Evolutionary conservation across 148 eudicot species (phyloP).

Genomic region (Simmondsia chinensis): DNA sequence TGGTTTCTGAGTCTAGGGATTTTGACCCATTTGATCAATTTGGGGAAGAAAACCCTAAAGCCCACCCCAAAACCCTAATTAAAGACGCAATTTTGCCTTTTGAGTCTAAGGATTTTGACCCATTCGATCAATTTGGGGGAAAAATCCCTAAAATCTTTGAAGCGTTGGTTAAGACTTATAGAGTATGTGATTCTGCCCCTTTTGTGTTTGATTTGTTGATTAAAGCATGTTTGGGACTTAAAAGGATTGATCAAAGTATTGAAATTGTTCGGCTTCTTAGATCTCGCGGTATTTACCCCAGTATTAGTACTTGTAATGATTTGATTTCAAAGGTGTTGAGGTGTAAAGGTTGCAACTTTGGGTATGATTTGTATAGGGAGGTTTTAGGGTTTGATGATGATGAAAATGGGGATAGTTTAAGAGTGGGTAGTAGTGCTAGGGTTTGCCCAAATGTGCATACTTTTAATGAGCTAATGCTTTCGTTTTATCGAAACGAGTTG

Average conservation of each 20-base stretch:
- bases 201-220: conserved; percentile 71
- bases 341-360: conserved; percentile 34
- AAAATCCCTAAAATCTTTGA: conserved; percentile 23
- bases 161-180: conserved; percentile 31
- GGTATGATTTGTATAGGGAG: conserved; percentile 44
- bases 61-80: conserved; percentile 33
- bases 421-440: not conserved
- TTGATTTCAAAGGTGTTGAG: conserved; percentile 28
- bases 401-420: not conserved
- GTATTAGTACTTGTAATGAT: conserved; percentile 31
- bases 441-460: conserved; percentile 35
- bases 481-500: conserved; percentile 41
- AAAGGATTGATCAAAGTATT: conserved; percentile 30
- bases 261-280: conserved; percentile 34
- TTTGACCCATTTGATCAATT: no score
- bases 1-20: no score
- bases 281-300: conserved; percentile 16
- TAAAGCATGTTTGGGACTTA: conserved; percentile 31
- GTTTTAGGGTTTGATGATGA: conserved; percentile 18
- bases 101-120: not conserved
- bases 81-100: conserved; percentile 28
- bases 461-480: conserved; percentile 48
- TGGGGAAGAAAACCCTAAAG: no score
- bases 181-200: conserved; percentile 64
- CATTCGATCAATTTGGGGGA: not conserved